Evolutionary conservation across 1,284 basidiomycete species (phyloP), one percentile per base, ranked within the genome.

Genomic region (Testicularia cyperi): DNA sequence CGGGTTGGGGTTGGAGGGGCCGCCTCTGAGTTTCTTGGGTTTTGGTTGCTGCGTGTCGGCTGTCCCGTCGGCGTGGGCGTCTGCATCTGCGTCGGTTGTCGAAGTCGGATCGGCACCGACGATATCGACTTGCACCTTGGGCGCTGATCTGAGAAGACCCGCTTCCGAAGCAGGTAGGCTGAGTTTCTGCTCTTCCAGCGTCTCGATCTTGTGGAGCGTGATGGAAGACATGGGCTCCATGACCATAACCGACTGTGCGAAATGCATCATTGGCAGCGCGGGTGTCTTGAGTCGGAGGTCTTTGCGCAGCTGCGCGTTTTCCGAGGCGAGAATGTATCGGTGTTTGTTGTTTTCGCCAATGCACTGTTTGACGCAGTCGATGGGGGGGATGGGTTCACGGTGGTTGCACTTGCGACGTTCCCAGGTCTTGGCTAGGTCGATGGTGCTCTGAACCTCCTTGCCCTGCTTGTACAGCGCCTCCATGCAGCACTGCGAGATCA

Each of bases 341-440:
- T 76, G 74, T 42, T 74, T 65, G 53, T 76, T 76, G 2, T 48
- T 52, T 4, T 51, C 24, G 0, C 67, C 66, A 19, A 3, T 28
- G 19, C 34, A 42, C 47, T 84, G 84, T 12, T 81, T 77, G 26
- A 98, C 79, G 75, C 94, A 98, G n/a, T 89, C 88, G 38, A 87
- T 83, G 15, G 88, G 87, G 0, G 83, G 82, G 28, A 94, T 86
- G 1, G 80, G 81, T 71, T 90, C 87, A 56, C 86, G 82, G 74
- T 98, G 94, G 75, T 97, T 97, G 77, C 94, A 98, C 78, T 88
- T 89, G 55, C 94, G 78, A 40, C 94, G 82, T 79, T 97, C 94
- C 70, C 92, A 95, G 1, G 80, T 83, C 78, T 97, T 97, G 1
- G 94, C 92, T 31, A 95, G 81, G 71, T 94, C 87, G 0, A 90